Evolutionary conservation across 2,329 filamentous ascomycete genomes (phyloP), one percentile per base, ranked within the genome.

Genomic region (Mollisia scopiformis): DNA sequence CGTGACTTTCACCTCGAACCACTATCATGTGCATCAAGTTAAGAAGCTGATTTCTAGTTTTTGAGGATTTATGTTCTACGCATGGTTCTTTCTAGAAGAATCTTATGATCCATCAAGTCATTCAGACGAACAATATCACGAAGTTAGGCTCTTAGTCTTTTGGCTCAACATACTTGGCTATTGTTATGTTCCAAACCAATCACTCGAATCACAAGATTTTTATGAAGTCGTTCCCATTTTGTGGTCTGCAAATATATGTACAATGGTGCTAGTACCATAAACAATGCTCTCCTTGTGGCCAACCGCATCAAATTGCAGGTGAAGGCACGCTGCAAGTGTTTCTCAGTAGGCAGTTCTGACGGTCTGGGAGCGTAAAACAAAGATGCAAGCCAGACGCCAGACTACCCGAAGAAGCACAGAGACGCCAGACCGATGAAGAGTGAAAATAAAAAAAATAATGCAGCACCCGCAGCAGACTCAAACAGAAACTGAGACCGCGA

Each of bases 401-500:
- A 67, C 66, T 64, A 59, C 67, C 65, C 60, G 67, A 63, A 63
- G 56, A 63, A 64, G 58, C 53, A 65, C 61, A 64, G 33, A 39
- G 51, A 70, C 69, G 67, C 69, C 67, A 63, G 59, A 59, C 61
- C 61, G 43, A 69, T 66, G 55, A 60, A 64, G 50, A 66, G 51
- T 41, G 49, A 51, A 66, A 61, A 68, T 63, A 61, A 51, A 66
- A 61, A 68, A 62, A 61, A 63, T 66, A 62, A 70, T 69, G 66
- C 63, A 66, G 61, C 58, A 63, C 58, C n/a, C 66, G 55, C 59
- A 62, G 62, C 61, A 46, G 66, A 64, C 55, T 46, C 49, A 41
- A 61, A 57, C 63, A 67, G 63, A 53, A 64, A 52, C n/a, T n/a
- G 31, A 62, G 53, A 55, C 57, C 51, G 60, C 58, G 49, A 54